Evolutionary conservation across 495 filamentous ascomycete species (phyloP).

Genomic region (Cenococcum geophilum): DNA sequence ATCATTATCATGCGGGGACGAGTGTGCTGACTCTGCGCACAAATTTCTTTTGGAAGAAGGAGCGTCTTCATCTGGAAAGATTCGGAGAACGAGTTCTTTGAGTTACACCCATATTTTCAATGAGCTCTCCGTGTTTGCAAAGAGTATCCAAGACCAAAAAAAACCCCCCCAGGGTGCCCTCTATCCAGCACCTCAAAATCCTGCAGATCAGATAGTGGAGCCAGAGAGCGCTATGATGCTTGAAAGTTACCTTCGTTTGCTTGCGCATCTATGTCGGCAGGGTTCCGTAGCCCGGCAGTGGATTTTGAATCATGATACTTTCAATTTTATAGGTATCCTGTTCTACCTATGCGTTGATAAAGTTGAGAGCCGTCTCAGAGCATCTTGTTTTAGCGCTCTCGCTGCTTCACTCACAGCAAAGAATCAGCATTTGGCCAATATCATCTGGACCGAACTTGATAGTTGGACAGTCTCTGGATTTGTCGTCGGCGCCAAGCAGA

Average conservation of each 20-base stretch:
- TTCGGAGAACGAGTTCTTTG: slow-evolving; percentile 70
- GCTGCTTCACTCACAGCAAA: slow-evolving; percentile 63
- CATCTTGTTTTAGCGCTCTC: slow-evolving; percentile 65
- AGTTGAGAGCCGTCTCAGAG: slow-evolving; percentile 67
- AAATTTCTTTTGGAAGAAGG: slow-evolving; percentile 85
- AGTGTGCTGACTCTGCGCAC: slow-evolving; percentile 75
- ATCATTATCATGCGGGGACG: slow-evolving; percentile 70
- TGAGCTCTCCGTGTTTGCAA: slow-evolving; percentile 71
- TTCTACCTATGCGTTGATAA: slow-evolving; percentile 62
- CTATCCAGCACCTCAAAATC: slow-evolving; percentile 52
- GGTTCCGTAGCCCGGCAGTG: slow-evolving; percentile 62
- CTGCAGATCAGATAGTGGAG: slow-evolving; percentile 63
- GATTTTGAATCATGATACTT: slow-evolving; percentile 57
- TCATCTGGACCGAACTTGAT: slow-evolving; percentile 67
- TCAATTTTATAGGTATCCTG: slow-evolving; percentile 58
- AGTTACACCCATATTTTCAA: slow-evolving; percentile 91
- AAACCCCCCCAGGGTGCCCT: slow-evolving; percentile 48
- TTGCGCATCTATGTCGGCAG: slow-evolving; percentile 66
- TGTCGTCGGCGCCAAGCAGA: slow-evolving; percentile 15
- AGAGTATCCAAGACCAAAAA: slow-evolving; percentile 58
- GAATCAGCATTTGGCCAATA: slow-evolving; percentile 50
- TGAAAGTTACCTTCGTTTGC: slow-evolving; percentile 83
- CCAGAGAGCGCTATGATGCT: slow-evolving; percentile 88
- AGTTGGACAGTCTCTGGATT: slow-evolving; percentile 47
- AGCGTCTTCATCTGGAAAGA: slow-evolving; percentile 61